These are phyloP conservation scores for Hypoxylon sp. DNA, from an alignment of 2,329 filamentous ascomycete species.

Conservation along the genomic window DNA sequence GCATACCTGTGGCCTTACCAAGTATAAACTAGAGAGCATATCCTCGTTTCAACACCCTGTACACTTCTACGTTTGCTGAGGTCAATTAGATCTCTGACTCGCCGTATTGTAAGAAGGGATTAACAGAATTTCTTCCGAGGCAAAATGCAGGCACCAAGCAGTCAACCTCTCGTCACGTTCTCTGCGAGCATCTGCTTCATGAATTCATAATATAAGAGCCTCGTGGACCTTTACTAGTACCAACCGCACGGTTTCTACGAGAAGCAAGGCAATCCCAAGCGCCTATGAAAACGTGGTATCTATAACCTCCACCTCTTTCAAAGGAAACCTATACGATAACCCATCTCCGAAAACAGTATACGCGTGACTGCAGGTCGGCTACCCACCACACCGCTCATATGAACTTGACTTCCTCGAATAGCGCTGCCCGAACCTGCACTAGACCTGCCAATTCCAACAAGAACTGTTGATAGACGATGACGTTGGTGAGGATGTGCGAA, in stretches of 20 bases:
- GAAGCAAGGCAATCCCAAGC: slow-evolving; percentile 10
- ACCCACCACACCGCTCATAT: slow-evolving; percentile 41
- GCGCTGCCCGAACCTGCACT: slow-evolving; percentile 74
- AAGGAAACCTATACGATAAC: not conserved
- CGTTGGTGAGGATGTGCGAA: slow-evolving; percentile 81
- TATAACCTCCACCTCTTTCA: not conserved
- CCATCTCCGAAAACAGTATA: slow-evolving; percentile 8
- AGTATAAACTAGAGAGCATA: no score
- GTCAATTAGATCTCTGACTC: no score
- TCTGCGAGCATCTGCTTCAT: slow-evolving; percentile 12
- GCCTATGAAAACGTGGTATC: slow-evolving; percentile 17
- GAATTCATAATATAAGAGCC: slow-evolving; percentile 15
- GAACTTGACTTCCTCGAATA: slow-evolving; percentile 80
- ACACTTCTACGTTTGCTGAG: no score
- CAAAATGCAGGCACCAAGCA: no score
- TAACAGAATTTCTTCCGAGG: no score
- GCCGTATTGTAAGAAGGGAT: no score
- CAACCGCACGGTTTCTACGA: not conserved
- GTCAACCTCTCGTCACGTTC: not conserved
- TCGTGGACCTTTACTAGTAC: slow-evolving; percentile 5
- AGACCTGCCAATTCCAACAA: slow-evolving; percentile 78
- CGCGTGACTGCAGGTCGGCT: slow-evolving; percentile 1
- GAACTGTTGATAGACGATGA: slow-evolving; percentile 81
- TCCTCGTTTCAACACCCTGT: no score
- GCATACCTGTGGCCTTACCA: no score